A percentile compares a stretch with the other conserved stretches of the same genome.
Evolutionary conservation across 2,329 filamentous ascomycete species (phyloP).

Genomic region (Rasamsonia emersonii): DNA sequence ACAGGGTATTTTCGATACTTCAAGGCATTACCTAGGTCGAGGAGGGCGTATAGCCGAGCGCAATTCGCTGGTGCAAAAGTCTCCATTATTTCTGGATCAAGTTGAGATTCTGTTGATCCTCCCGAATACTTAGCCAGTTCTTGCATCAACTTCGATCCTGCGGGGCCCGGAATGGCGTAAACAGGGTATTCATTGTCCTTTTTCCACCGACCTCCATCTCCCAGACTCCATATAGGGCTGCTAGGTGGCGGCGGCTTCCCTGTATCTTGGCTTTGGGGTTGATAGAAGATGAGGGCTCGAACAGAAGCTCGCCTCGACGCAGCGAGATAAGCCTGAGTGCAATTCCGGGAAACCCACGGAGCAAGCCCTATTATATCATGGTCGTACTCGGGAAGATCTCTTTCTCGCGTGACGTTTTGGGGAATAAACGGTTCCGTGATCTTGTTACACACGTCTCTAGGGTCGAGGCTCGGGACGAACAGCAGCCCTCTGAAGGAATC

Average conservation of each 20-base stretch:
- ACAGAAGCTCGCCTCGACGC: constrained; percentile 53
- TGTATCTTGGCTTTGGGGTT: constrained; percentile 37
- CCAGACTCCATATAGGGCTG: constrained; percentile 60
- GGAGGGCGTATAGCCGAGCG: constrained; percentile 41
- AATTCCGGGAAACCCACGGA: constrained; percentile 71
- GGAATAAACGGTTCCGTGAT: constrained; percentile 61
- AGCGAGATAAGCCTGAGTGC: constrained; percentile 63
- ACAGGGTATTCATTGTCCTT: constrained; percentile 64
- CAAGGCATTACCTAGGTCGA: constrained; percentile 40
- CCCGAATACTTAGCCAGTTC: constrained; percentile 71
- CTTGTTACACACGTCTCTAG: constrained; percentile 53
- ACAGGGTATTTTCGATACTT: no score
- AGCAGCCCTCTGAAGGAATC: constrained; percentile 67
- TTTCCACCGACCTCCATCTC: constrained; percentile 65
- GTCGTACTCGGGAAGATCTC: constrained; percentile 56
- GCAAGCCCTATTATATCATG: constrained; percentile 74
- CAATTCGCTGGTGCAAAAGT: constrained; percentile 2
- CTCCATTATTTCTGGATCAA: constrained; percentile 6
- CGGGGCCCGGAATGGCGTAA: constrained; percentile 65
- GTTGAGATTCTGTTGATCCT: constrained; percentile 47
- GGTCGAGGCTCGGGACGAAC: constrained; percentile 66
- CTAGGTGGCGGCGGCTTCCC: constrained; percentile 57
- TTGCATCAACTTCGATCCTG: constrained; percentile 60
- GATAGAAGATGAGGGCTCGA: constrained; percentile 51
- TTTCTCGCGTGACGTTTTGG: constrained; percentile 61